Conservation (phyloP, 2,329 filamentous ascomycete genomes). For the Hortaea sp. region DNA sequence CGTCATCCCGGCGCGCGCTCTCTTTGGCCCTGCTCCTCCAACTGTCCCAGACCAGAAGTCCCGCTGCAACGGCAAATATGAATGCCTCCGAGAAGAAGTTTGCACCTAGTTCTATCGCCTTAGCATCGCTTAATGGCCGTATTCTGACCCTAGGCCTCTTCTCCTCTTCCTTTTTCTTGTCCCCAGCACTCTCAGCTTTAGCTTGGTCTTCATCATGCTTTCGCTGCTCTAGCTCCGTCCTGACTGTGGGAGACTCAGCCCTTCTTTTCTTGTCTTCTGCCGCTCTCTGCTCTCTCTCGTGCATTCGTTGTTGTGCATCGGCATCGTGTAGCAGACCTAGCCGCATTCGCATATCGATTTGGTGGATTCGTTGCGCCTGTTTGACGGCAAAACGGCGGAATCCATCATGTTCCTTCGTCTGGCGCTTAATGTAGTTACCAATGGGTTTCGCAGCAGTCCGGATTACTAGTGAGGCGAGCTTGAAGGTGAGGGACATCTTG, state of each 20-base stretch:
- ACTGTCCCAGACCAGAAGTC: constrained; percentile 53
- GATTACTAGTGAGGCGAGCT: constrained; percentile 54
- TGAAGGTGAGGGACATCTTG: constrained; percentile 54
- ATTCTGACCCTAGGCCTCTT: constrained; percentile 38
- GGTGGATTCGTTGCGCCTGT: constrained; percentile 55
- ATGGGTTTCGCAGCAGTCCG: constrained; percentile 59
- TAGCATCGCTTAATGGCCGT: constrained; percentile 54
- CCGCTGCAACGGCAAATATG: constrained; percentile 53
- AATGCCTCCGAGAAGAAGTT: constrained; percentile 61
- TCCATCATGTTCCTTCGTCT: constrained; percentile 58
- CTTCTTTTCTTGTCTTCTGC: constrained; percentile 44
- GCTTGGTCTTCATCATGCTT: constrained; percentile 48
- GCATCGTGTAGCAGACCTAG: constrained; percentile 55
- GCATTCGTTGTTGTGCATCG: constrained; percentile 43
- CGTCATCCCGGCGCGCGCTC: constrained; percentile 47
- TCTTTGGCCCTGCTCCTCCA: constrained; percentile 53
- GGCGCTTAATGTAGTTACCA: constrained; percentile 56
- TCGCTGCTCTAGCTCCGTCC: constrained; percentile 49
- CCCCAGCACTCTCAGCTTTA: constrained; percentile 26
- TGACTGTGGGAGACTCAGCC: constrained; percentile 47
- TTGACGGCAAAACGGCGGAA: constrained; percentile 53
- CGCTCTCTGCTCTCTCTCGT: constrained; percentile 44
- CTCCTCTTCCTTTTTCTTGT: constrained; percentile 31
- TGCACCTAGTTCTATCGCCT: constrained; percentile 59
- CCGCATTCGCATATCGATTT: constrained; percentile 58